Evolutionary conservation across 805 yeast genomes (phyloP).

Genomic region (Candida silvicultrix): DNA sequence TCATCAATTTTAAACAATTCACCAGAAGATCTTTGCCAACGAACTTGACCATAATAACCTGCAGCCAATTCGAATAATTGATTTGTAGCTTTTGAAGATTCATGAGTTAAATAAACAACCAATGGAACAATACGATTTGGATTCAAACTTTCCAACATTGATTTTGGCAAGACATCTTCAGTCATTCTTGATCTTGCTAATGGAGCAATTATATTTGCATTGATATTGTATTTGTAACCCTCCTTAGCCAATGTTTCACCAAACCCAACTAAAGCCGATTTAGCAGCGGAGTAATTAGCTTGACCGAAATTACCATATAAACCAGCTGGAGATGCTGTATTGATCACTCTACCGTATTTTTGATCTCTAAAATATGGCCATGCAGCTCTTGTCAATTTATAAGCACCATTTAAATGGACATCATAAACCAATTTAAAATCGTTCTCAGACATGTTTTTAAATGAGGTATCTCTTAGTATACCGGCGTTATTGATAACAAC

Average conservation of each 20-base stretch:
- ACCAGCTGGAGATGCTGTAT: conserved; percentile 98
- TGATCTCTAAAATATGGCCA: conserved; percentile 88
- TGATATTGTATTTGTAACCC: conserved; percentile 79
- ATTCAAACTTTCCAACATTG: conserved; percentile 68
- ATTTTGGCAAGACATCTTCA: conserved; percentile 81
- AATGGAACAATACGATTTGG: conserved; percentile 93
- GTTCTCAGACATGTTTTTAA: conserved; percentile 77
- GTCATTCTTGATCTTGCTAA: conserved; percentile 96
- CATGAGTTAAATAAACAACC: conserved; percentile 75
- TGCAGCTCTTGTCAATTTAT: conserved; percentile 77
- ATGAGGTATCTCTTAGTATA: conserved; percentile 79
- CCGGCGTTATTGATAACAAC: conserved; percentile 93
- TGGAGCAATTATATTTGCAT: conserved; percentile 86
- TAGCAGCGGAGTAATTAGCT: conserved; percentile 91
- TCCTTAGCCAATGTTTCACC: conserved; percentile 95
- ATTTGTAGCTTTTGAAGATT: conserved; percentile 54
- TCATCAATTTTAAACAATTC: conserved; percentile 74
- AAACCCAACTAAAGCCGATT: conserved; percentile 82
- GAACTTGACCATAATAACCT: conserved; percentile 83
- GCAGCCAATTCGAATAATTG: conserved; percentile 91
- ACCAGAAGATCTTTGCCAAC: conserved; percentile 94
- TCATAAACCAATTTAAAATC: conserved; percentile 76
- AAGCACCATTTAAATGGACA: conserved; percentile 90
- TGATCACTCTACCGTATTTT: conserved; percentile 80
- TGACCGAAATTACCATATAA: conserved; percentile 96